phyloP scores from a whole-genome alignment of 805 yeast species.

The Wickerhamiella shivajii region DNA sequence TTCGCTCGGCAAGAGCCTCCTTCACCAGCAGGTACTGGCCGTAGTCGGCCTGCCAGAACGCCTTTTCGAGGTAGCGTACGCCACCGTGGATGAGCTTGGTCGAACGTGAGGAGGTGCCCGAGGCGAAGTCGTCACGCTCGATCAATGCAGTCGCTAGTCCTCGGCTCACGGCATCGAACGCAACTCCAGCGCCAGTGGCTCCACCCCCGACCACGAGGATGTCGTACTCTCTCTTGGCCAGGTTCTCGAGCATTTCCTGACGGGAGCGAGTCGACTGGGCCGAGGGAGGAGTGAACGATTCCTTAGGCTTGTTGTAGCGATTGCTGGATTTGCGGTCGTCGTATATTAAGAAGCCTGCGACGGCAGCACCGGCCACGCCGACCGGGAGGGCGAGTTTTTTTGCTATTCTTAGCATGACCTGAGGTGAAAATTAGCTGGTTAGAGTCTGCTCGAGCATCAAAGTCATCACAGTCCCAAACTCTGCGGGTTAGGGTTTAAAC shows the following conservation, averaged over 20 bases:
- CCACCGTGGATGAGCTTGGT: slow-evolving; percentile 98
- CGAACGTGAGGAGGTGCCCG: slow-evolving; percentile 86
- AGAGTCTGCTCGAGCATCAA: not conserved
- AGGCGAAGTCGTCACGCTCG: slow-evolving; percentile 80
- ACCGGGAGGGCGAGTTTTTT: slow-evolving; percentile 16
- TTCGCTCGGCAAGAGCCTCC: slow-evolving; percentile 79
- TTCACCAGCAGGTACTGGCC: slow-evolving; percentile 79
- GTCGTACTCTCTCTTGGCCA: slow-evolving; percentile 42
- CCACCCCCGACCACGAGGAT: slow-evolving; percentile 91
- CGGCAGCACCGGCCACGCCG: slow-evolving; percentile 13
- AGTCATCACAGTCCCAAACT: not conserved
- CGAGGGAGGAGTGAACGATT: slow-evolving; percentile 16
- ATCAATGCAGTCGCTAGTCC: slow-evolving; percentile 79
- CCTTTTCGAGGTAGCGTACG: slow-evolving; percentile 88
- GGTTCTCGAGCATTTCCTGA: slow-evolving; percentile 17
- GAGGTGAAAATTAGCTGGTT: not conserved
- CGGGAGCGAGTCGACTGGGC: slow-evolving; percentile 20
- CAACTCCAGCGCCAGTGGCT: slow-evolving; percentile 89
- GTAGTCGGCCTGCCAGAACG: slow-evolving; percentile 80
- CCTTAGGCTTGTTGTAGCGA: slow-evolving; percentile 19
- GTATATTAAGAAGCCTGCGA: slow-evolving; percentile 17
- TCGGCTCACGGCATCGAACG: slow-evolving; percentile 79
- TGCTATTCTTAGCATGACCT: slow-evolving; percentile 5
- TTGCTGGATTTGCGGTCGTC: slow-evolving; percentile 16
- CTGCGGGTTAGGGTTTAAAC: not conserved